phyloP scores from a whole-genome alignment of 768 basidiomycete genomes.

The Rhodotorula graminis region DNA sequence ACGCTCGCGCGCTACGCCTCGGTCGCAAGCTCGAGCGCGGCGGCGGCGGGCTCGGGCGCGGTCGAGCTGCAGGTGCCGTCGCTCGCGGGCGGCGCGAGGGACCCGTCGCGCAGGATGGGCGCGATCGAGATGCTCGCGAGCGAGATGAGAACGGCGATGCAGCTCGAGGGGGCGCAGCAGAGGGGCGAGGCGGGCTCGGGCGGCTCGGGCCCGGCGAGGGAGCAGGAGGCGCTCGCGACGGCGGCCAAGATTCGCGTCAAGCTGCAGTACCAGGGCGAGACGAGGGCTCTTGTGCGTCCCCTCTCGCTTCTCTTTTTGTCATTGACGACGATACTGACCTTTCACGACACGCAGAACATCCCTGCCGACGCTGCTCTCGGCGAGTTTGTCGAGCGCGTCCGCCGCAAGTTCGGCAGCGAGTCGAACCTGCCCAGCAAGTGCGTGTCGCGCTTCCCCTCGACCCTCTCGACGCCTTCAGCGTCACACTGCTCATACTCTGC shows the following conservation, averaged over 20 bases:
- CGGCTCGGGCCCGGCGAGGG: not conserved
- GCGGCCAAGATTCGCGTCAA: conserved; percentile 24
- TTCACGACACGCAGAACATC: conserved; percentile 6
- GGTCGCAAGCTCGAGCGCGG: not conserved
- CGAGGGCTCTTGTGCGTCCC: conserved; percentile 35
- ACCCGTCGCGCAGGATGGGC: no score
- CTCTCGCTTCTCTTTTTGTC: not conserved
- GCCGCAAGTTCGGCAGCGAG: conserved; percentile 23
- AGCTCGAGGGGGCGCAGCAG: not conserved
- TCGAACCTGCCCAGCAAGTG: conserved; percentile 7
- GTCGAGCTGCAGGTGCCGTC: no score
- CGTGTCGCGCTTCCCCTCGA: no score
- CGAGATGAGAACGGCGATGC: not conserved
- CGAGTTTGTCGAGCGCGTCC: conserved; percentile 26
- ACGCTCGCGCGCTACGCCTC: not conserved
- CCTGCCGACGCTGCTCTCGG: not conserved
- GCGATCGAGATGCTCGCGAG: not conserved
- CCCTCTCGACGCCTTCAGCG: no score
- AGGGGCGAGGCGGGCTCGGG: no score
- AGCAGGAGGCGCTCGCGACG: not conserved
- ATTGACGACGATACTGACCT: accelerated
- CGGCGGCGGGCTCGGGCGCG: no score
- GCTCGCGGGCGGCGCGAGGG: no score
- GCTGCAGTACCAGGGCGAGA: conserved; percentile 22
- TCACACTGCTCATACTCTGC: not conserved